Conservation (phyloP, 2,329 filamentous ascomycete species). For the Alternaria ventricosa region DNA sequence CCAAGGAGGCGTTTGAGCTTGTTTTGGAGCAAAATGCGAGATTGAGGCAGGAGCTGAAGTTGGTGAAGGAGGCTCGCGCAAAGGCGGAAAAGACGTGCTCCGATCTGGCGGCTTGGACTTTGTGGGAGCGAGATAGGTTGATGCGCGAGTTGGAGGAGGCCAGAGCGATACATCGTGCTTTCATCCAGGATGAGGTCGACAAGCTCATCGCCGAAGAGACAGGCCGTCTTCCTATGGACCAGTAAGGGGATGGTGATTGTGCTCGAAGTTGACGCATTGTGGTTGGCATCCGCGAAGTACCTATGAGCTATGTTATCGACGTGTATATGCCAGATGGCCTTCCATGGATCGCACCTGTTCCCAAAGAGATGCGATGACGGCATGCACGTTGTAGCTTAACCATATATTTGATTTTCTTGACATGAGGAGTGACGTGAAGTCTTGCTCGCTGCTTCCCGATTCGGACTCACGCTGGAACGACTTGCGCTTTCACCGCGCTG, state of each 20-base stretch:
- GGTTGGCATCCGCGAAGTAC: not conserved
- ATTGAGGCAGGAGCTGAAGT: not conserved
- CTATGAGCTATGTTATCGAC: not conserved
- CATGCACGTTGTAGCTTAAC: not conserved
- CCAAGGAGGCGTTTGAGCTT: not conserved
- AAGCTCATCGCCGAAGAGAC: not conserved
- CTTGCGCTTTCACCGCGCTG: not conserved
- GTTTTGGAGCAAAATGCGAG: not conserved
- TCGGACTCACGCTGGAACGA: not conserved
- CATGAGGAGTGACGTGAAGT: not conserved
- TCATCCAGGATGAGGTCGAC: not conserved
- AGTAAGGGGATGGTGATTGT: not conserved
- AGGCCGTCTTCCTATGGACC: not conserved
- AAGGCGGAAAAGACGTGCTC: not conserved
- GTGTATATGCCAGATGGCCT: not conserved
- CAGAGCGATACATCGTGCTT: not conserved
- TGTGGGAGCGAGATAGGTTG: conserved; percentile 1
- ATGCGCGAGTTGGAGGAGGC: not conserved
- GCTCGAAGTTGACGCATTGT: too few relatives aligned
- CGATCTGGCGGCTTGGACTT: conserved; percentile 3
- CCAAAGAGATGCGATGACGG: too few relatives aligned
- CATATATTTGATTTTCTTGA: not conserved
- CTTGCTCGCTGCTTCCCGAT: not conserved
- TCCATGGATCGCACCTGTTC: not conserved
- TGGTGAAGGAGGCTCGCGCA: not conserved